phyloP scores from a whole-genome alignment of 768 basidiomycete species.

The Mycena vulgaris region DNA sequence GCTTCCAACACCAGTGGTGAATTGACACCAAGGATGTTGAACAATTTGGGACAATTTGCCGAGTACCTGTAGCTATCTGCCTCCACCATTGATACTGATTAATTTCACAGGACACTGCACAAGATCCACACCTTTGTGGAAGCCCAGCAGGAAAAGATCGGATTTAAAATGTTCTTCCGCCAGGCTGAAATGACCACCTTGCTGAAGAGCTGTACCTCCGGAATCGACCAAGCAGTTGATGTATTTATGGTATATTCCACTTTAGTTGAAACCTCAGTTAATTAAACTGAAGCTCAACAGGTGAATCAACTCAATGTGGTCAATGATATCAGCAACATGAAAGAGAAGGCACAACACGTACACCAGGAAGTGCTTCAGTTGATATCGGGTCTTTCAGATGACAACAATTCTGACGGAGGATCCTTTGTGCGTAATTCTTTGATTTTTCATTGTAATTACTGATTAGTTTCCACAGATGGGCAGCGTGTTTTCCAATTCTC shows the following conservation, averaged over 20 bases:
- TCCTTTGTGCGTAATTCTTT: not conserved
- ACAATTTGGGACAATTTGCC: not conserved
- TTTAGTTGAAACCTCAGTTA: no score
- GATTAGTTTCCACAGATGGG: no score
- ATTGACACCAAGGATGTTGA: constrained; percentile 3
- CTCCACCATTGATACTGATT: not conserved
- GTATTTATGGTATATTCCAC: no score
- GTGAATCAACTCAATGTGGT: not conserved
- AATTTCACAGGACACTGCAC: not conserved
- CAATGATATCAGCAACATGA: not conserved
- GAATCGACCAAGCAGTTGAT: not conserved
- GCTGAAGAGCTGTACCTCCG: not conserved
- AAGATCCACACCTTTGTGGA: not conserved
- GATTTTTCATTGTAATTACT: no score
- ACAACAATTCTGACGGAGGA: not conserved
- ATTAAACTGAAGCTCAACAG: not conserved
- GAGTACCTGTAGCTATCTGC: not conserved
- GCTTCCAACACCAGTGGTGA: not conserved
- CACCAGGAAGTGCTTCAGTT: not conserved
- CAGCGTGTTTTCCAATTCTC: no score
- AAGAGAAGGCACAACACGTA: not conserved
- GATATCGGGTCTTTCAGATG: not conserved
- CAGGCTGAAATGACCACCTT: not conserved
- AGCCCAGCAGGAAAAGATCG: not conserved
- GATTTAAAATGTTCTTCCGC: not conserved